phyloP scores from a whole-genome alignment of 2,329 filamentous ascomycete species.

The Trichoderma citrinoviride region DNA sequence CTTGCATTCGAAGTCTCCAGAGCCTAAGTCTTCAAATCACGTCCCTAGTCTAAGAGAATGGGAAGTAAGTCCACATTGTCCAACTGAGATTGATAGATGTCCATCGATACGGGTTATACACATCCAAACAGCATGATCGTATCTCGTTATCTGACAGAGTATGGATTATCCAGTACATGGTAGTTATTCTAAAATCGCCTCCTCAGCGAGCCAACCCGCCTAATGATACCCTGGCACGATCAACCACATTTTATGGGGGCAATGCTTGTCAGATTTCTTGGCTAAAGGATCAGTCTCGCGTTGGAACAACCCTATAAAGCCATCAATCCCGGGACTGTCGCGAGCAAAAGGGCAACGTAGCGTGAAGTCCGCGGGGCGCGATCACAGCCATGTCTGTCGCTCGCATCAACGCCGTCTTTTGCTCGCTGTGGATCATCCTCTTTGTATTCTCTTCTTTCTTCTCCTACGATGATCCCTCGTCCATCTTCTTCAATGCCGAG shows the following conservation, averaged over 20 bases:
- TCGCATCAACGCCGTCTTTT: slow-evolving; percentile 34
- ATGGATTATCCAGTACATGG: too few relatives aligned
- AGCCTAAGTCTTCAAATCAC: too few relatives aligned
- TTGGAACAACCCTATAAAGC: neutral
- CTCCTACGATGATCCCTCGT: slow-evolving; percentile 37
- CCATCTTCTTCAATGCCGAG: slow-evolving; percentile 34
- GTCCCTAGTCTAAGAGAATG: too few relatives aligned
- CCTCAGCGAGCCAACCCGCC: too few relatives aligned
- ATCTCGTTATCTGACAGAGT: too few relatives aligned
- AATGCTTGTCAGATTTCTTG: neutral
- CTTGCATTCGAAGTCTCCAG: too few relatives aligned
- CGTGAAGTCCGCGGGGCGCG: neutral
- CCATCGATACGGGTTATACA: too few relatives aligned
- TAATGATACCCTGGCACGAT: neutral
- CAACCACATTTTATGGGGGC: neutral
- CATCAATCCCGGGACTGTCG: neutral
- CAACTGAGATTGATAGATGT: too few relatives aligned
- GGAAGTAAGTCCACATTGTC: too few relatives aligned
- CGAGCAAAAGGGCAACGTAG: neutral
- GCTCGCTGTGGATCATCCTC: slow-evolving; percentile 31
- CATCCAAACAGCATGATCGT: neutral
- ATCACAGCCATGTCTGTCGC: slow-evolving; percentile 28
- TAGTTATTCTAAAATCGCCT: too few relatives aligned
- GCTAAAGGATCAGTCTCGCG: neutral
- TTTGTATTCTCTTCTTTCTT: slow-evolving; percentile 32